phyloP scores from a whole-genome alignment of 768 basidiomycete genomes.

The Tricholoma matsutake region DNA sequence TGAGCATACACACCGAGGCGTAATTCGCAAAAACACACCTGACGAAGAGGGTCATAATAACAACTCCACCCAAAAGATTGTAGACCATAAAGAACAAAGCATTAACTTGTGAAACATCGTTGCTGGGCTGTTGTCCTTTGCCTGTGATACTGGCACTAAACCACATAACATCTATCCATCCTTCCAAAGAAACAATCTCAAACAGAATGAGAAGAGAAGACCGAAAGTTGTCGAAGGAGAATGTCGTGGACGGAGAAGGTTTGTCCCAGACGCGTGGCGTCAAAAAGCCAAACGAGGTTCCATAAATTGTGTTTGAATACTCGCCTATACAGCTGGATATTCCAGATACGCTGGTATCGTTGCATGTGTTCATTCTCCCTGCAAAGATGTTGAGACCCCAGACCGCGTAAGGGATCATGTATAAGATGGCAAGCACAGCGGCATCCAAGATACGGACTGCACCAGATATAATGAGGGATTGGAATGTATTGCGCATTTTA shows the following conservation, averaged over 20 bases:
- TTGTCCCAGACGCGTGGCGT: slow-evolving; percentile 89
- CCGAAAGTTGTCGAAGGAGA: slow-evolving; percentile 87
- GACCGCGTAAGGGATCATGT: slow-evolving; percentile 89
- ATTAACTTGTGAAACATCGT: slow-evolving; percentile 74
- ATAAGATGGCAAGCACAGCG: slow-evolving; percentile 82
- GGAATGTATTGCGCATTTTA: slow-evolving; percentile 83
- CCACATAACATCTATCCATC: slow-evolving; percentile 93
- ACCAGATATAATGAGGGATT: slow-evolving; percentile 84
- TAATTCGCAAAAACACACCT: slow-evolving; percentile 50
- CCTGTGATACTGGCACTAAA: slow-evolving; percentile 79
- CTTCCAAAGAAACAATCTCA: slow-evolving; percentile 94
- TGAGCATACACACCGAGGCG: slow-evolving; percentile 8
- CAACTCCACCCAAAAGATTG: slow-evolving; percentile 86
- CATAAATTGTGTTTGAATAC: slow-evolving; percentile 62
- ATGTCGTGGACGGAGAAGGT: slow-evolving; percentile 77
- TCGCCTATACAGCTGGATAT: slow-evolving; percentile 71
- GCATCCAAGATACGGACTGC: slow-evolving; percentile 85
- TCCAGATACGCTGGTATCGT: slow-evolving; percentile 57
- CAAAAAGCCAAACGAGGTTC: slow-evolving; percentile 60
- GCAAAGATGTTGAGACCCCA: slow-evolving; percentile 95
- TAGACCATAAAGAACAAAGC: slow-evolving; percentile 91
- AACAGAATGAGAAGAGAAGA: slow-evolving; percentile 87
- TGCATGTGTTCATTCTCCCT: slow-evolving; percentile 82
- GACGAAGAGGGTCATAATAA: slow-evolving; percentile 88
- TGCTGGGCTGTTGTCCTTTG: slow-evolving; percentile 61